Evolutionary conservation across 768 basidiomycete genomes (phyloP), one percentile per base, ranked within the genome.

Genomic region (Suillus lakei): DNA sequence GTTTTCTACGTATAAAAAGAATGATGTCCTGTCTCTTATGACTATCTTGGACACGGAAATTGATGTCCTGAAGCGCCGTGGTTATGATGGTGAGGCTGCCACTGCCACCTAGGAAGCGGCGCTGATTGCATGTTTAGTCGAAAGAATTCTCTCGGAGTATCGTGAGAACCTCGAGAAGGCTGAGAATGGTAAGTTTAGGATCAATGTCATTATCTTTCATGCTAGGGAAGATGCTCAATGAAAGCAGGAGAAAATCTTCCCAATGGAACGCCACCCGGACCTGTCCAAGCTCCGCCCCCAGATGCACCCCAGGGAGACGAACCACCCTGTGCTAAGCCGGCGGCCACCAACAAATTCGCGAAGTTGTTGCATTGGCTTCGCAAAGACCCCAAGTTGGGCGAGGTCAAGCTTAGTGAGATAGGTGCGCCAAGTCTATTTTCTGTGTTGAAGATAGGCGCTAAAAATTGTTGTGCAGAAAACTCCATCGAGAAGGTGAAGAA

Each of bases 11-110:
- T 88, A 89, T 2, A 90, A 91, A 74, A 85, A 88, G 21, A 92
- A 95, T 70, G 95, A 98, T 73, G 88, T 91, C 0, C 80, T 98
- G 16, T 76, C 97, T 10, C 88, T 98, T 67, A 91, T 93, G 86
- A 96, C 95, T 0, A 93, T 98, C 54, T 82, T 98, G 21, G 92
- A 92, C 0, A 96, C 95, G 0, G 91, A 95, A 63, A 76, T 97
- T n/a, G 83, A 87, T 55, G 87, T 91, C 13, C 78, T 96, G 63
- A 88, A 88, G 68, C 80, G 92, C 36, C 81, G 93, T 65, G 95
- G 93, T 9, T 95, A 92, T 74, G 92, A 93, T 74, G 89, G 91
- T 90, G 71, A 43, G 78, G 64, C 8, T 46, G 43, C 39, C 26
- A 10, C 9, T 50, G 36, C 41, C 5, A 30, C 48, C 28, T 8